These are phyloP conservation scores for Termitomyces sp. DNA, from an alignment of 768 basidiomycete species.

Conservation along the genomic window DNA sequence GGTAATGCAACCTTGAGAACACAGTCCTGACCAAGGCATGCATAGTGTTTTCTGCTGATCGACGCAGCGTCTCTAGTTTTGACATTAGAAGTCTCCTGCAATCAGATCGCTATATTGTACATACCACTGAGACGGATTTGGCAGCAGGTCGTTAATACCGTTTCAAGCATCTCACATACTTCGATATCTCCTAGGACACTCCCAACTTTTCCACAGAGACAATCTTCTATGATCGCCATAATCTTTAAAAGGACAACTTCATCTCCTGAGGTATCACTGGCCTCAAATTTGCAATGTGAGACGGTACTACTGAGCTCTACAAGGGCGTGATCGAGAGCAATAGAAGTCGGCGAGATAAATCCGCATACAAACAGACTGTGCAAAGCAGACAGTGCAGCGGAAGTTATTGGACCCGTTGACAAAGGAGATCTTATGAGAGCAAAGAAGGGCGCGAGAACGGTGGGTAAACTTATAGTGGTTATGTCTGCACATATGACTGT, in stretches of 20 bases:
- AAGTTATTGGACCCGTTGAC: slow-evolving; percentile 96
- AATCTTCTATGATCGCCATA: slow-evolving; percentile 82
- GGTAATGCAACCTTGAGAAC: slow-evolving; percentile 63
- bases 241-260: slow-evolving; percentile 93
- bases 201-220: slow-evolving; percentile 67
- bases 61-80: slow-evolving; percentile 69
- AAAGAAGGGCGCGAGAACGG: slow-evolving; percentile 83
- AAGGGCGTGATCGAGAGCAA: slow-evolving; percentile 59
- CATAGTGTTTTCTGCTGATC: slow-evolving; percentile 87
- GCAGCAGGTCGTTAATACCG: slow-evolving; percentile 93
- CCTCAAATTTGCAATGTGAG: slow-evolving; percentile 97
- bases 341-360: slow-evolving; percentile 54
- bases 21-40: slow-evolving; percentile 79
- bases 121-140: slow-evolving; percentile 93
- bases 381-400: slow-evolving; percentile 83
- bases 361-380: slow-evolving; percentile 84
- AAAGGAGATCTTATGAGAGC: slow-evolving; percentile 89
- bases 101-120: slow-evolving; percentile 22
- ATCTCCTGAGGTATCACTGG: slow-evolving; percentile 95
- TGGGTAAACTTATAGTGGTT: slow-evolving; percentile 46
- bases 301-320: slow-evolving; percentile 83
- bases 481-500: slow-evolving; percentile 41
- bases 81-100: slow-evolving; percentile 7
- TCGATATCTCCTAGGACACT: slow-evolving; percentile 82
- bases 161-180: slow-evolving; percentile 97